Conservation (phyloP, 2,329 filamentous ascomycete genomes). For the Penicillium digitatum region DNA sequence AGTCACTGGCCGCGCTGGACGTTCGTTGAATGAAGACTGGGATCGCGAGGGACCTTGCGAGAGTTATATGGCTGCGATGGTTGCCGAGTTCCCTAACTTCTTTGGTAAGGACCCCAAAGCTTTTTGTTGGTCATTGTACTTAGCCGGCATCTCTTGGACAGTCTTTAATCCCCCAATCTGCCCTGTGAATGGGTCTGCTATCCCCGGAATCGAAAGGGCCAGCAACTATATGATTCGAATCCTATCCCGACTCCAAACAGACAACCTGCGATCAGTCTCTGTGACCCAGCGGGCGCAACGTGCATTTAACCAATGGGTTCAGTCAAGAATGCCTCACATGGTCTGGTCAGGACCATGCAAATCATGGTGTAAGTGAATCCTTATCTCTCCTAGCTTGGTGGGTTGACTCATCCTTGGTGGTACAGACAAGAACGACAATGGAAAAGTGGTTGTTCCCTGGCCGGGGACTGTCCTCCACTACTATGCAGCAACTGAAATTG, state of each 20-base stretch:
- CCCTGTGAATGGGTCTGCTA: conserved; percentile 7
- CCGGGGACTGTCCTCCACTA: conserved; percentile 14
- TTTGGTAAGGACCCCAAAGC: neutral
- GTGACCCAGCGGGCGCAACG: conserved; percentile 1
- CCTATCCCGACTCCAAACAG: conserved; percentile 2
- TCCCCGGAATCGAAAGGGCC: conserved; percentile 2
- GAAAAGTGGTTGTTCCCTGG: conserved; percentile 11
- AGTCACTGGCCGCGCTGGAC: neutral
- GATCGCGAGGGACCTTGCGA: conserved; percentile 6
- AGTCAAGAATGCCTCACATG: conserved; percentile 10
- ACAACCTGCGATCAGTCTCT: conserved; percentile 1
- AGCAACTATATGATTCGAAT: conserved; percentile 7
- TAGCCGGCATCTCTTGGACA: neutral
- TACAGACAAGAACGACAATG: conserved; percentile 6
- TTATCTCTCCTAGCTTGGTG: neutral
- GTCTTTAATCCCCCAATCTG: conserved; percentile 11
- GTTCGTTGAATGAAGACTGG: conserved; percentile 1
- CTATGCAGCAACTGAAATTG: conserved; percentile 9
- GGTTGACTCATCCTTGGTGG: neutral
- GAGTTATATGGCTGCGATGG: conserved; percentile 11
- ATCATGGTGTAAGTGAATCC: conserved; percentile 5
- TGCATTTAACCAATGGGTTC: conserved; percentile 9
- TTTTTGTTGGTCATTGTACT: neutral
- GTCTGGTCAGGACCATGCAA: conserved; percentile 10
- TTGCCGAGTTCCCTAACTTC: conserved; percentile 6